Evolutionary conservation across 768 basidiomycete species (phyloP), one percentile per base, ranked within the genome.

Genomic region (Rhodotorula babjevae): DNA sequence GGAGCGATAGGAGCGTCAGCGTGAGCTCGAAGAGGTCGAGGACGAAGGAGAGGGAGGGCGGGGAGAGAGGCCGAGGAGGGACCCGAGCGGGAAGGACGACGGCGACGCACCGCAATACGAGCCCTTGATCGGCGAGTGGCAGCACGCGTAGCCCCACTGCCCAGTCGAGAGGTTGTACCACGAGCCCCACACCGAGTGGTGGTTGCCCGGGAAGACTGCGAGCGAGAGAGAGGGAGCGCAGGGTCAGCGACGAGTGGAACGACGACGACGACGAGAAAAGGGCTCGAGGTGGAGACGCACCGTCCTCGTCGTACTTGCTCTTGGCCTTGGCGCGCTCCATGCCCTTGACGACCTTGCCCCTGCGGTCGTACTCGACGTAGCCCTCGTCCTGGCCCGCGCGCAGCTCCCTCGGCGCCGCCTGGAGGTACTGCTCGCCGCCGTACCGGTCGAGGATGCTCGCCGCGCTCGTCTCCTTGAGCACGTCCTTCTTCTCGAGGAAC

Each of bases 261-360:
- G 31, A 18, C n/a, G 18, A 10, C 40, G n/a, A 50, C 29, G 3
- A 9, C 29, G 47, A 25, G 60, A 15, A 36, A 16, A 36, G 15
- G 31, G 67, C n/a, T n/a, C n/a, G 31, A 44, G 49, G 55, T 61
- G 42, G 33, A 33, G 31, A 67, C 52, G 46, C 80, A 93, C 93
- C 89, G 85, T 98, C 93, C 83, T 99, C 96, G 10, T 90, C 88
- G 81, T 99, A 99, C 81, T 97, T 99, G 44, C 92, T 93, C 78
- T 85, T 85, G 55, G 87, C 87, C 80, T 93, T 93, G 2, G 88
- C 92, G 63, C 87, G 85, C 83, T 98, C 96, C 72, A 87, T 87
- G 44, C 96, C 96, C 82, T 91, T 94, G 76, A 98, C 85, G 66
- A 98, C 86, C 79, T 90, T 88, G 29, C 96, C 96, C 33, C 91